Base-by-base conservation (phyloP, 2,329 filamentous ascomycete species). In the Orbilia ellipsospora region DNA sequence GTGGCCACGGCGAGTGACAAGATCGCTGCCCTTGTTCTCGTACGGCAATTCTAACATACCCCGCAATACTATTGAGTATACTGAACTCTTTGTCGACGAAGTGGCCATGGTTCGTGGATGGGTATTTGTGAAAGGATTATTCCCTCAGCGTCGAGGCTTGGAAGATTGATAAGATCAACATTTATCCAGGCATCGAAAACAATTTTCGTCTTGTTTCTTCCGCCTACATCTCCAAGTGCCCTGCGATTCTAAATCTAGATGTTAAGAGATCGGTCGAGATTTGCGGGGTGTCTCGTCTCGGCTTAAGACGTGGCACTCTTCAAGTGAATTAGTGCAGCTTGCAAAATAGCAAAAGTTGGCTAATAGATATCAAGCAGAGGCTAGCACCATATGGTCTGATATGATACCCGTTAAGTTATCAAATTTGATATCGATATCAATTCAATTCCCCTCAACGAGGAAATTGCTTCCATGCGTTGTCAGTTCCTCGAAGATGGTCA, bases 321-420 rank as follows among this genome's bases (percentile, higher is more conserved):
- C 18, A 56, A 31, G 36, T 20, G 63, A 65, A 55, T 40, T 55
- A 40, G n/a, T 23, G 3, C 12, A 7, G 26, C 42, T 44, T 57
- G 40, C 44, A 12, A 36, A 36, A 54, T 54, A 60, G 56, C 57
- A 68, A 74, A 63, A 36, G 15, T 74, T 56, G 63, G 68, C 64
- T 54, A 74, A 74, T 59, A 68, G 52, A 12, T 63, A 48, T 63
- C 70, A 63, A 52, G 52, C 57, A 63, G 52, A 64, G 70, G 70
- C 63, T 57, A 74, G 68, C 63, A 64, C 63, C 6, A 10, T 36
- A 6, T 36, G 31, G 31, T 36, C 5, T 36, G 31, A 36, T 36
- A 7, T 10, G 31, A 36, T 36, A 36, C 8, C 31, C 10, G 10
- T 36, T 36, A 36, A 36, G 31, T 10, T 7, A 36, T 36, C 10